Conservation (phyloP, 2,329 filamentous ascomycete species). For the Ceratocystis albifundus region DNA sequence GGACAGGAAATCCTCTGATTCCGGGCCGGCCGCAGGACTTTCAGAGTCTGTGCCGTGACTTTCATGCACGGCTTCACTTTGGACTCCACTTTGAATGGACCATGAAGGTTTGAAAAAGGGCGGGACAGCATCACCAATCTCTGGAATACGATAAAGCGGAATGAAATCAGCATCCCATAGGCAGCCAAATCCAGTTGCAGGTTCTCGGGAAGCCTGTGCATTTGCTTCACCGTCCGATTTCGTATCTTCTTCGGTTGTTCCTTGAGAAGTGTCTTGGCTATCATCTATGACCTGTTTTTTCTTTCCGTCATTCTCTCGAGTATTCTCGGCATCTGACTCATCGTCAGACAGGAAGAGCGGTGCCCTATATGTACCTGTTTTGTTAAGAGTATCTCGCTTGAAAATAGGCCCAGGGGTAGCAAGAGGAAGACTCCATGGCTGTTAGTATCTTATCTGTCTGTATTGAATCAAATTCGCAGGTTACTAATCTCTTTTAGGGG, state of each 20-base stretch:
- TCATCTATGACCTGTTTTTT: no score
- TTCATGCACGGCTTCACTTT: no score
- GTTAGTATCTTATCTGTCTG: no score
- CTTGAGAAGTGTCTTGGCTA: no score
- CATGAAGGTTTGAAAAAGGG: no score
- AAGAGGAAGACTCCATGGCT: background rate
- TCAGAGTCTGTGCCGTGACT: background rate
- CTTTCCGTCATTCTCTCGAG: no score
- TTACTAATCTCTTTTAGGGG: background rate
- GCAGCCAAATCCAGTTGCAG: background rate
- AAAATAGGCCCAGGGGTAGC: background rate
- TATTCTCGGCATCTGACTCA: constrained; percentile 17
- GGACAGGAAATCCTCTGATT: background rate
- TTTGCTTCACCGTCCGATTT: background rate
- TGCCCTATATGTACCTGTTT: constrained; percentile 12
- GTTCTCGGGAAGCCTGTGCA: background rate
- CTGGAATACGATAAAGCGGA: no score
- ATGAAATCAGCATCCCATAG: background rate
- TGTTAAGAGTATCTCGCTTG: background rate
- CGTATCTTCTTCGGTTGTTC: background rate
- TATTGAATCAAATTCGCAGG: background rate
- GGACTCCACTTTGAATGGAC: no score
- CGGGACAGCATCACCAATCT: no score
- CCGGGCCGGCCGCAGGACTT: background rate
- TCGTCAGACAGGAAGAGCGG: constrained; percentile 18